phyloP scores from a whole-genome alignment of 2,329 filamentous ascomycete species.

The Pseudogymnoascus sp. region DNA sequence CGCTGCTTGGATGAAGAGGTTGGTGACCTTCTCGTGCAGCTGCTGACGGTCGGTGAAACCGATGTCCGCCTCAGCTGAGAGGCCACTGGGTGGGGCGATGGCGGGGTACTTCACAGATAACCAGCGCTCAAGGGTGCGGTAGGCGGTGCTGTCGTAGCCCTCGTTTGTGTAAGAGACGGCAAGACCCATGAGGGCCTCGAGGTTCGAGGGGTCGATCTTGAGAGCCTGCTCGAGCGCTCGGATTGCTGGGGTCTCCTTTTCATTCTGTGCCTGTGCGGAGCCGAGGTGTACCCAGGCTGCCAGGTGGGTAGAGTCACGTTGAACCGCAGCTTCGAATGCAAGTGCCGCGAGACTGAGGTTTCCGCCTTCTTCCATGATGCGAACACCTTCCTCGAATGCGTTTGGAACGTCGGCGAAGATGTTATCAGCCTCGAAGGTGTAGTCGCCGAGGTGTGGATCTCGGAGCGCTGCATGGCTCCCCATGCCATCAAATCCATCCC shows the following conservation, averaged over 20 bases:
- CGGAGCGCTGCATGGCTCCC: constrained; percentile 59
- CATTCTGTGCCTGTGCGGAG: constrained; percentile 91
- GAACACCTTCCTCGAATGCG: constrained; percentile 86
- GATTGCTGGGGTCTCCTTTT: constrained; percentile 95
- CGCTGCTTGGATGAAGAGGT: constrained; percentile 85
- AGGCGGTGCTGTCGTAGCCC: constrained; percentile 94
- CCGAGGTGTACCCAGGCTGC: constrained; percentile 93
- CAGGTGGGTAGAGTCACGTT: constrained; percentile 79
- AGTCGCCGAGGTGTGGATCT: constrained; percentile 77
- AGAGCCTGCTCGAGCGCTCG: constrained; percentile 86
- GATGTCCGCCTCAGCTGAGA: constrained; percentile 69
- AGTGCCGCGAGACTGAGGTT: constrained; percentile 90
- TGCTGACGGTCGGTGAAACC: constrained; percentile 85
- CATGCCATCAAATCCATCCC: constrained; percentile 65
- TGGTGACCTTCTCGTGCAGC: constrained; percentile 78
- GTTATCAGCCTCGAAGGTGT: constrained; percentile 93
- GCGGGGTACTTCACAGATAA: constrained; percentile 88
- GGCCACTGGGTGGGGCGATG: constrained; percentile 64
- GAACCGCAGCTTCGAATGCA: constrained; percentile 91
- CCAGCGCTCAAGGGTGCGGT: constrained; percentile 94
- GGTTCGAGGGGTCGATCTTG: constrained; percentile 78
- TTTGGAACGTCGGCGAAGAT: constrained; percentile 73
- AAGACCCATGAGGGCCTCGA: constrained; percentile 86
- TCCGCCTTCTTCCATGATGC: constrained; percentile 87
- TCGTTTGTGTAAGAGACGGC: constrained; percentile 98